Percentiles rank a stretch among this genome's conserved stretches.
phyloP scores from a whole-genome alignment of 306 rosid genomes.

The Sicyos baderoa region DNA sequence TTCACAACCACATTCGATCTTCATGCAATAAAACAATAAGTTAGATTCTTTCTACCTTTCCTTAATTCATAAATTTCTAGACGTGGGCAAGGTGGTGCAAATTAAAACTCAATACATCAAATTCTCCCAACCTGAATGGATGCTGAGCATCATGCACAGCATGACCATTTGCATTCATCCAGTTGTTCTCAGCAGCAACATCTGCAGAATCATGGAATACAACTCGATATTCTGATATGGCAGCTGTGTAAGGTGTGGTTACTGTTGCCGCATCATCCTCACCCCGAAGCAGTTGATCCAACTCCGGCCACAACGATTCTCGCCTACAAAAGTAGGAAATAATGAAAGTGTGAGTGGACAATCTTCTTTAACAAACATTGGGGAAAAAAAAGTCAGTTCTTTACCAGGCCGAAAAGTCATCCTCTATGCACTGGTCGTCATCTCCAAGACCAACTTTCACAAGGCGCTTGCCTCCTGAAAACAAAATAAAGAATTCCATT shows the following conservation, averaged over 20 bases:
- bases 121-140: slow-evolving; percentile 64
- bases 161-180: slow-evolving; percentile 72
- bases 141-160: slow-evolving; percentile 85
- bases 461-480: slow-evolving; percentile 79
- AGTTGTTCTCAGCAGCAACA: slow-evolving; percentile 42
- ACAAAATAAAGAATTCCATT: slow-evolving; percentile 16
- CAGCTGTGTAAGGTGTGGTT: slow-evolving; percentile 88
- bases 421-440: slow-evolving; percentile 33
- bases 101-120: background rate
- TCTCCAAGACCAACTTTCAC: slow-evolving; percentile 85
- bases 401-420: slow-evolving; percentile 97
- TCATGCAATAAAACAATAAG: slow-evolving; percentile 28
- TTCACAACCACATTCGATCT: slow-evolving; percentile 90
- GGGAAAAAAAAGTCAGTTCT: slow-evolving; percentile 16
- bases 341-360: slow-evolving; percentile 12
- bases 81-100: background rate
- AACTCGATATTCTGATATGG: slow-evolving; percentile 70
- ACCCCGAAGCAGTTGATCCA: slow-evolving; percentile 74
- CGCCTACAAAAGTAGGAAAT: slow-evolving; percentile 46
- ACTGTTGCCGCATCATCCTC: slow-evolving; percentile 62
- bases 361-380: slow-evolving; percentile 14
- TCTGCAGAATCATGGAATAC: slow-evolving; percentile 48
- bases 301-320: slow-evolving; percentile 79
- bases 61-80: background rate
- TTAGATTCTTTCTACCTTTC: slow-evolving; percentile 25